phyloP scores from a whole-genome alignment of 1,284 basidiomycete species.

The Austroboletus novae-zelandiae region DNA sequence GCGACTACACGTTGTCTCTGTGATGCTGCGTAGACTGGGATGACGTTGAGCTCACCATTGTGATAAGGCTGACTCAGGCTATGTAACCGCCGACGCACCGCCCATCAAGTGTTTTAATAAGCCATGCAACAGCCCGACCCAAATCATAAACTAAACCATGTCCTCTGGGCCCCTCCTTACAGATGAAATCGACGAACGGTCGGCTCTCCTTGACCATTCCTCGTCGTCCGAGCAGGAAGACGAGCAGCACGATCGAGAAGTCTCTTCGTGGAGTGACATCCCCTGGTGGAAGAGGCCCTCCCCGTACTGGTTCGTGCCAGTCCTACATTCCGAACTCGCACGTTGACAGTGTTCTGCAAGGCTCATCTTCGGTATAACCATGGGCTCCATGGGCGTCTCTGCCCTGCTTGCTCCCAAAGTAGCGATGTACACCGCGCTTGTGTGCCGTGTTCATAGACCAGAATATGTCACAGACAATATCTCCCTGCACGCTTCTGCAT shows the following conservation, averaged over 20 bases:
- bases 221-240: conserved; percentile 20
- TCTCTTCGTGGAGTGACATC: conserved; percentile 28
- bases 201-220: conserved; percentile 33
- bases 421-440: conserved; percentile 59
- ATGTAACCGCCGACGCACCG: neutral
- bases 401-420: conserved; percentile 63
- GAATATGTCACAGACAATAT: conserved; percentile 37
- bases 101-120: neutral
- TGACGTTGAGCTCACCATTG: conserved; percentile 27
- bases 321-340: neutral
- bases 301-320: conserved; percentile 56
- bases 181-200: conserved; percentile 36
- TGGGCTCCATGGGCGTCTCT: conserved; percentile 51
- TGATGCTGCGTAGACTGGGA: neutral
- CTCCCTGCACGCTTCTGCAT: neutral
- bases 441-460: conserved; percentile 52
- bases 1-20: conserved; percentile 40
- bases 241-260: conserved; percentile 28
- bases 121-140: neutral
- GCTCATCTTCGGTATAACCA: conserved; percentile 53
- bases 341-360: conserved; percentile 33
- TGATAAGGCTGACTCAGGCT: conserved; percentile 1
- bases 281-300: conserved; percentile 74
- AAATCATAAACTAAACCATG: conserved; percentile 8
- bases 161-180: conserved; percentile 32